Evolutionary conservation across 192 early-diverging fungal genomes (phyloP).

Genomic region (Spizellomyces sp.): DNA sequence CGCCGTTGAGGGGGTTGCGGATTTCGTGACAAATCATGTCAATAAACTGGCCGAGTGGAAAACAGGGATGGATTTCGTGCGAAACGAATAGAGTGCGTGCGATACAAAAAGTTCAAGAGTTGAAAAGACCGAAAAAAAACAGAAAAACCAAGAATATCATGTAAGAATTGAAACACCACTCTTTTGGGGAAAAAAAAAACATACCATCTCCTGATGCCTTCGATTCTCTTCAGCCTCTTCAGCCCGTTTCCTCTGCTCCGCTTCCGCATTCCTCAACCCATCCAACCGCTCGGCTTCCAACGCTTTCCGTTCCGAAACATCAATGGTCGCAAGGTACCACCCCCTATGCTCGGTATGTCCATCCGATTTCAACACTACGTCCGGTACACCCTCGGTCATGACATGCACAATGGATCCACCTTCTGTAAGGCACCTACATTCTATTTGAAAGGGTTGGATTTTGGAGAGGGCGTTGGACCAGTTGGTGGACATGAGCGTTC

Average conservation of each 20-base stretch:
- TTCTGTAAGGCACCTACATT: not conserved
- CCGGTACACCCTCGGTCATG: conserved; percentile 8
- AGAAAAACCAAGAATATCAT: too few species aligned
- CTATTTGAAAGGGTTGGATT: conserved; percentile 1
- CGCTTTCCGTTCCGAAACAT: conserved; percentile 12
- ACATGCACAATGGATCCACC: not conserved
- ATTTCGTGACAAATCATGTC: conserved; percentile 42
- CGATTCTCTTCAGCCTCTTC: conserved; percentile 35
- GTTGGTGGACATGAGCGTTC: not conserved
- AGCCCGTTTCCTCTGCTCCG: conserved; percentile 11
- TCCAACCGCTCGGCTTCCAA: conserved; percentile 2
- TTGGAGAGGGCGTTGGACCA: not conserved
- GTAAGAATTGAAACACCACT: not conserved
- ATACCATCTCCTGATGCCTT: conserved; percentile 28
- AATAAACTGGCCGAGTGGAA: conserved; percentile 19
- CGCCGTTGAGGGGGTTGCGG: conserved; percentile 40
- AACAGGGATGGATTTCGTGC: too few species aligned
- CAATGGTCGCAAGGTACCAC: conserved; percentile 5
- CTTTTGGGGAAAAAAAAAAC: not conserved
- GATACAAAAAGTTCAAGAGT: too few species aligned
- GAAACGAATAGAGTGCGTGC: too few species aligned
- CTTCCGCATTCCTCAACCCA: too few species aligned
- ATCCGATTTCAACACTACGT: not conserved
- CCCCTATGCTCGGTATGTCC: not conserved
- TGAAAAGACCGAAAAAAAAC: too few species aligned